These are phyloP conservation scores for Hypoxylon perforatum DNA, from an alignment of 495 filamentous ascomycete species.

Conservation along the genomic window DNA sequence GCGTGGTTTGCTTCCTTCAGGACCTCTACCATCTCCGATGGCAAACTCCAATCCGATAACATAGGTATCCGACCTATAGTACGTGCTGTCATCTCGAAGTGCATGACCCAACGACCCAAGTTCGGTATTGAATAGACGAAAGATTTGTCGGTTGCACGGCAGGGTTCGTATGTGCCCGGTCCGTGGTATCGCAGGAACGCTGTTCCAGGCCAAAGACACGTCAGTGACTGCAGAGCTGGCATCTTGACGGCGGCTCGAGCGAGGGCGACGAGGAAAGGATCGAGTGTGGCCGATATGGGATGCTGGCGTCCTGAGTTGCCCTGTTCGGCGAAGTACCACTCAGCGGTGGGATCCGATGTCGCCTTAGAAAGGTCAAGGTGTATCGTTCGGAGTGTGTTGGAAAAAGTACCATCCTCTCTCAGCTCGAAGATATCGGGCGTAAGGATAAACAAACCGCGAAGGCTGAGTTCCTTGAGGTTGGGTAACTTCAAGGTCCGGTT, in stretches of 20 bases:
- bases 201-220: background rate
- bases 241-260: constrained; percentile 9
- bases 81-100: background rate
- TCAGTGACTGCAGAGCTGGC: background rate
- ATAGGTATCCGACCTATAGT: background rate
- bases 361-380: background rate
- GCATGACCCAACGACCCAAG: background rate
- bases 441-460: background rate
- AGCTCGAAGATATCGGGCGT: constrained; percentile 9
- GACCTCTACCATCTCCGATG: background rate
- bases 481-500: constrained; percentile 19
- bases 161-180: background rate
- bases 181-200: background rate
- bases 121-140: no score
- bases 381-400: background rate
- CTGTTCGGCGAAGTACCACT: constrained; percentile 4
- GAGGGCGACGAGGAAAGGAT: constrained; percentile 14
- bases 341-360: constrained; percentile 5
- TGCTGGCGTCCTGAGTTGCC: background rate
- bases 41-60: background rate
- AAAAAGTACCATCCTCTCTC: background rate
- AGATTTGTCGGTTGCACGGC: background rate
- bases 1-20: background rate
- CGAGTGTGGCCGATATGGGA: background rate
- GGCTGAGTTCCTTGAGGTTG: background rate